Evolutionary conservation across 2,329 filamentous ascomycete genomes (phyloP).

Genomic region (Madurella fahalii): DNA sequence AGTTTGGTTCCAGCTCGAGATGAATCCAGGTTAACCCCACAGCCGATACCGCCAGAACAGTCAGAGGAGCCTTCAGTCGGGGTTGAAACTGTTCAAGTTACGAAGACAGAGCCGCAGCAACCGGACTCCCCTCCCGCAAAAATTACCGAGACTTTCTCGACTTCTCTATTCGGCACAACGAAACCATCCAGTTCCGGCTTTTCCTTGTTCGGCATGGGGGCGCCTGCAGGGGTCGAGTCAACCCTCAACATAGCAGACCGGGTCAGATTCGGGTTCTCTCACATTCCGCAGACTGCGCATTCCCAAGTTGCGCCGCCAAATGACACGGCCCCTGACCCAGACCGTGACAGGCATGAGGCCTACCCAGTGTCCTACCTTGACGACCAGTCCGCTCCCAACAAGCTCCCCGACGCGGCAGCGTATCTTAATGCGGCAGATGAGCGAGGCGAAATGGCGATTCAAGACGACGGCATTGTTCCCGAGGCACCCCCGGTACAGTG

Average conservation of each 20-base stretch:
- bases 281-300: conserved; percentile 19
- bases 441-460: conserved; percentile 9
- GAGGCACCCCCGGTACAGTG: conserved; percentile 14
- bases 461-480: conserved; percentile 3
- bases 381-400: conserved; percentile 3
- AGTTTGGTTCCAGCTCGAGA: neutral
- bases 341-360: conserved; percentile 7
- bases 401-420: conserved; percentile 19
- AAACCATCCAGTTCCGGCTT: conserved; percentile 12
- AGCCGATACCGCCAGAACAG: neutral
- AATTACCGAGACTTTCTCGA: neutral
- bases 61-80: neutral
- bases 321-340: neutral
- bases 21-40: neutral
- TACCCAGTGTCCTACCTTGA: conserved; percentile 24
- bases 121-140: neutral
- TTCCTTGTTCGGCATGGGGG: conserved; percentile 23
- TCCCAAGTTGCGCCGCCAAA: neutral
- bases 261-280: conserved; percentile 30
- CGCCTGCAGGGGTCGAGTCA: conserved; percentile 11
- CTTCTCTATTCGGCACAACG: conserved; percentile 14
- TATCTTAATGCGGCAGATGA: conserved; percentile 16
- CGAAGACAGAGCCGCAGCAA: neutral
- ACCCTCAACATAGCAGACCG: conserved; percentile 25
- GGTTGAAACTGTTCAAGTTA: neutral